phyloP scores from a whole-genome alignment of 148 eudicot genomes.

The Vaccinium macrocarpon region DNA sequence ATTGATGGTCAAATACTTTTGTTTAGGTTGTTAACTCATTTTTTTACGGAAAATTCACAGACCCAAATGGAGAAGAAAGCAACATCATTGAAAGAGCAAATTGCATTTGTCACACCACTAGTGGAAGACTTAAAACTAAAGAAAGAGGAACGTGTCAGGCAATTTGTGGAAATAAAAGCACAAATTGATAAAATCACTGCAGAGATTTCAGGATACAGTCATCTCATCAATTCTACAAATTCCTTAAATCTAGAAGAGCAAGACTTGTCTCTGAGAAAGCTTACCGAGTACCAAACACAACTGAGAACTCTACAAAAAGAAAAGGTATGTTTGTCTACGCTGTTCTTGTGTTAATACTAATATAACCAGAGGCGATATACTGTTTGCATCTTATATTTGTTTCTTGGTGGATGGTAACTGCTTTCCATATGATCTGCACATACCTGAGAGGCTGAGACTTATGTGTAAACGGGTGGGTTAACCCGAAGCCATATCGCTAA shows the following conservation, averaged over 20 bases:
- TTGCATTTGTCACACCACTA: conserved; percentile 48
- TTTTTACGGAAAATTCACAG: conserved; percentile 24
- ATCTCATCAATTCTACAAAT: conserved; percentile 30
- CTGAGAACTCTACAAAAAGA: conserved; percentile 59
- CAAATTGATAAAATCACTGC: conserved; percentile 49
- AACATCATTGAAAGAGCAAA: conserved; percentile 51
- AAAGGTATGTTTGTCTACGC: conserved; percentile 36
- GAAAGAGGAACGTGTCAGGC: conserved; percentile 55
- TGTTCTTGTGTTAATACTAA: background rate
- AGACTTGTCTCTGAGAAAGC: conserved; percentile 59
- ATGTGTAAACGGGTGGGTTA: background rate
- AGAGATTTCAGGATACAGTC: conserved; percentile 55
- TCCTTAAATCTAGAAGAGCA: conserved; percentile 42
- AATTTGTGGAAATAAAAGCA: conserved; percentile 52
- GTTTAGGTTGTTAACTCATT: background rate
- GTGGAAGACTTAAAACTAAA: conserved; percentile 49
- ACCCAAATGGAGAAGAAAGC: conserved; percentile 37
- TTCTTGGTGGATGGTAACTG: background rate
- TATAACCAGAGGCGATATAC: background rate
- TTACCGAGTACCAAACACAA: conserved; percentile 47
- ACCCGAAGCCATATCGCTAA: background rate
- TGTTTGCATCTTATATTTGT: background rate
- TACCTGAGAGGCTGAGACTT: background rate
- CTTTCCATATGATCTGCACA: background rate
- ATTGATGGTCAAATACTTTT: background rate